Evolutionary conservation across 106 monocot genomes (phyloP), one percentile per base, ranked within the genome.

Genomic region (Hemerocallis citrina): DNA sequence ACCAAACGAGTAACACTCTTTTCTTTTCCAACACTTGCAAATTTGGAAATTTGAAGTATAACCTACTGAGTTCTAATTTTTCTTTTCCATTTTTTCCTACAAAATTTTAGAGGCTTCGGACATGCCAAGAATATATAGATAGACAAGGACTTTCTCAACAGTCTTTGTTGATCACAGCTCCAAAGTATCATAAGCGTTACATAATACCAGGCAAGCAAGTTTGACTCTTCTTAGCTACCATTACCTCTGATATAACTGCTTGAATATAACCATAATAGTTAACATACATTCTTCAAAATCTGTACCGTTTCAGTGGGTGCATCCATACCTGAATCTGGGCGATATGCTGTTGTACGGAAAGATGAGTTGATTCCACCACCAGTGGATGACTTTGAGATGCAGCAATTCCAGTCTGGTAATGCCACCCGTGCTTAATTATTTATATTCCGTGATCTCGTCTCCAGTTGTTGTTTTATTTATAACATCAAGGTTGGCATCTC

Each of bases 111-210:
- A 84, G 96, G 63, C 32, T 91, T 38, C 61, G 69, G 32, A 71
- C 74, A 55, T 87, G 84, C 72, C 84, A 82, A 64, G 81, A 64
- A 48, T 62, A 73, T 34, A 86, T 77, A 17, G 79, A 85, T 50
- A 73, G 44, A 11, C 77, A 81, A 69, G 90, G 87, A 12, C 76
- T 79, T 31, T 60, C 81, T 68, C 81, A 96, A 51, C 96, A 87
- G 52, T 74, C 90, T 29, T 49, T 87, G 19, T 37, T 81, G 35
- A 84, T 77, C 40, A 58, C 76, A 62, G 69, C 78, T 13, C 81
- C 87, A 16, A 87, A 75, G 54, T 91, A 84, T 60, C 86, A 96
- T 72, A 96, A 87, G 71, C 85, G 77, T 49, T 96, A 96, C 47
- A 80, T 78, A 20, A 66, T 87, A 49, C 86, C 75, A 76, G 90